Conservation (phyloP, 495 filamentous ascomycete species). For the Xylaria palmicola region DNA sequence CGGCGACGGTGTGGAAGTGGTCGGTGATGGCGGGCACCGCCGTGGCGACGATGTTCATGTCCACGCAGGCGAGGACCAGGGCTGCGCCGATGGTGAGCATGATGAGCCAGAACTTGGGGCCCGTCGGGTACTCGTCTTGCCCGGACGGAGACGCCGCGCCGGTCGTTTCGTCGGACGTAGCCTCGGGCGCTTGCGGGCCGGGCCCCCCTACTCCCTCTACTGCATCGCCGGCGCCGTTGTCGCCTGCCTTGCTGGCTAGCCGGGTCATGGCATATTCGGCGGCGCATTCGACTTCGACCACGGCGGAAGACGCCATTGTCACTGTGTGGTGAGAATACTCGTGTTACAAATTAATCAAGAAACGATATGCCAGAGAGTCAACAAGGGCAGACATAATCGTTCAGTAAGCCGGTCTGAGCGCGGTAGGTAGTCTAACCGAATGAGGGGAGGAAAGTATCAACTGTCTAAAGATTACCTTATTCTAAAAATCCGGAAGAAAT, state of each 20-base stretch:
- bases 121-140: background rate
- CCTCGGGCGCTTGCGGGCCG: background rate
- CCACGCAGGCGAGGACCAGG: slow-evolving; percentile 7
- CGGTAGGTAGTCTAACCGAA: too few relatives aligned
- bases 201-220: background rate
- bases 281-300: background rate
- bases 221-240: background rate
- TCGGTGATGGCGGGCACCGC: slow-evolving; percentile 44
- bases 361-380: too few relatives aligned
- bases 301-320: background rate
- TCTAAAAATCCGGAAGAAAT: too few relatives aligned
- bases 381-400: too few relatives aligned
- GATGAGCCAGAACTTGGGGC: slow-evolving; percentile 1
- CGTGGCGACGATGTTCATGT: slow-evolving; percentile 37
- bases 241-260: background rate
- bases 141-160: background rate
- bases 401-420: too few relatives aligned
- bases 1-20: slow-evolving; percentile 36
- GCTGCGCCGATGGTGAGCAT: background rate
- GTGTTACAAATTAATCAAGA: too few relatives aligned
- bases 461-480: too few relatives aligned
- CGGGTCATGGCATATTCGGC: background rate
- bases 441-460: too few relatives aligned
- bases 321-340: too few relatives aligned
- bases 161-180: background rate